Percentiles rank a stretch among this genome's conserved stretches.
Conservation (phyloP, 768 basidiomycete species). For the Boletus speciosus region DNA sequence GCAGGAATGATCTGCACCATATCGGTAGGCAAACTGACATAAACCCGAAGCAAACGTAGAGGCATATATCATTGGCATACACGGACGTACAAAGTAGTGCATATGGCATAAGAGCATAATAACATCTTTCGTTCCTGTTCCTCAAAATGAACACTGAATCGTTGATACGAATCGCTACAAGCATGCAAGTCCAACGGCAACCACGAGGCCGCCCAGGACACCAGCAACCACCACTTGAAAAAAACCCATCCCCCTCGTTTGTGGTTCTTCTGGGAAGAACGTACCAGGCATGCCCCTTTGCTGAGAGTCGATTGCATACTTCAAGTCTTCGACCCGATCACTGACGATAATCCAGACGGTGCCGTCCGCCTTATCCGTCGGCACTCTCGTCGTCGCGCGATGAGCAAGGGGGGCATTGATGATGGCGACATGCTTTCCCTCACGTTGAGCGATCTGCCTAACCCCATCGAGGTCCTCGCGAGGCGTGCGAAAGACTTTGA, state of each 20-base stretch:
- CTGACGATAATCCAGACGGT: slow-evolving; percentile 34
- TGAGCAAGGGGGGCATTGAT: slow-evolving; percentile 27
- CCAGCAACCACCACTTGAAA: slow-evolving; percentile 34
- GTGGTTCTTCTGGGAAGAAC: slow-evolving; percentile 20
- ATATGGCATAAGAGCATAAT: slow-evolving; percentile 15
- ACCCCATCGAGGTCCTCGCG: slow-evolving; percentile 25
- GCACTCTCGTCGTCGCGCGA: slow-evolving; percentile 15
- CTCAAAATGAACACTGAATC: not conserved
- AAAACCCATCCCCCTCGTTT: slow-evolving; percentile 22
- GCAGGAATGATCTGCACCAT: not conserved
- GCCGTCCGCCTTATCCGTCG: slow-evolving; percentile 13
- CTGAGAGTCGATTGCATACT: slow-evolving; percentile 32
- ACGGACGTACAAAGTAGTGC: slow-evolving; percentile 1
- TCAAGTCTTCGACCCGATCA: slow-evolving; percentile 31
- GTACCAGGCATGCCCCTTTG: slow-evolving; percentile 32
- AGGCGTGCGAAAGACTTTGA: slow-evolving; percentile 34
- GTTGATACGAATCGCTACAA: slow-evolving; percentile 29
- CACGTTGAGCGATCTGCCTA: slow-evolving; percentile 26
- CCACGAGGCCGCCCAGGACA: slow-evolving; percentile 29
- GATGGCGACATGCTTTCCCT: slow-evolving; percentile 32
- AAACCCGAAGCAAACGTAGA: slow-evolving; percentile 1
- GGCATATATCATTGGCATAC: slow-evolving; percentile 23
- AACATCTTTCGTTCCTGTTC: not conserved
- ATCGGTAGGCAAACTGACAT: not conserved
- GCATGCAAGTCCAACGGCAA: slow-evolving; percentile 28